Evolutionary conservation across 1,139 yeast genomes (phyloP).

Genomic region (Saccharomycopsis hybrid): DNA sequence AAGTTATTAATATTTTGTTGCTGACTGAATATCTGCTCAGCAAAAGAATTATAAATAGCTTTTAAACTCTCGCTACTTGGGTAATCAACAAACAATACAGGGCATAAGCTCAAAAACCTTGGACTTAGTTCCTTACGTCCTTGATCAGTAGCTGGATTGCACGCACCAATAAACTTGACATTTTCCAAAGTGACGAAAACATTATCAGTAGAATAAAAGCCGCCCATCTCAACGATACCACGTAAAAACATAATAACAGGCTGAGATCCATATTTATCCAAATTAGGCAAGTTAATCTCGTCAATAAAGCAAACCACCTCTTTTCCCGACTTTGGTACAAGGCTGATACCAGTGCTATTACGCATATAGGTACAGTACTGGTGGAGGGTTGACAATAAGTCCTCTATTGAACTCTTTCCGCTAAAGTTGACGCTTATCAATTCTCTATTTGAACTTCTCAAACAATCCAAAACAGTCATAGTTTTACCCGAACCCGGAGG

Average conservation of each 20-base stretch:
- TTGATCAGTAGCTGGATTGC: slow-evolving; percentile 81
- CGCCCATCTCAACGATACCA: slow-evolving; percentile 65
- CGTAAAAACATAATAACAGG: slow-evolving; percentile 68
- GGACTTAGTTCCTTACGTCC: slow-evolving; percentile 58
- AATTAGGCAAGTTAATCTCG: slow-evolving; percentile 77
- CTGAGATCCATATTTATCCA: slow-evolving; percentile 75
- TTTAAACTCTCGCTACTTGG: slow-evolving; percentile 61
- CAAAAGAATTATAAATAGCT: slow-evolving; percentile 62
- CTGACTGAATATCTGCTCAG: slow-evolving; percentile 41
- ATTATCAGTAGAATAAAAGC: slow-evolving; percentile 55
- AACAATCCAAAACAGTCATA: slow-evolving; percentile 72
- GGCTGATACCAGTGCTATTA: slow-evolving; percentile 42
- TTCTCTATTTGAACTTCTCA: slow-evolving; percentile 43
- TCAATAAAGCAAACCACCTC: slow-evolving; percentile 88
- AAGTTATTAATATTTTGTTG: slow-evolving; percentile 7
- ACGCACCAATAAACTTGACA: slow-evolving; percentile 87
- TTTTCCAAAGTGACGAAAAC: slow-evolving; percentile 64
- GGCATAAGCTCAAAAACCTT: slow-evolving; percentile 66
- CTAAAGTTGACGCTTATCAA: slow-evolving; percentile 75
- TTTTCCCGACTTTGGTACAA: slow-evolving; percentile 62
- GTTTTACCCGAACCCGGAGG: slow-evolving; percentile 99
- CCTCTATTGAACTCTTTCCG: slow-evolving; percentile 64
- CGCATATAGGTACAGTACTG: slow-evolving; percentile 63
- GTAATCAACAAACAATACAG: slow-evolving; percentile 71
- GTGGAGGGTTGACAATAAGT: slow-evolving; percentile 60